Evolutionary conservation across 495 filamentous ascomycete genomes (phyloP), one percentile per base, ranked within the genome.

Genomic region (Cenococcum geophilum): DNA sequence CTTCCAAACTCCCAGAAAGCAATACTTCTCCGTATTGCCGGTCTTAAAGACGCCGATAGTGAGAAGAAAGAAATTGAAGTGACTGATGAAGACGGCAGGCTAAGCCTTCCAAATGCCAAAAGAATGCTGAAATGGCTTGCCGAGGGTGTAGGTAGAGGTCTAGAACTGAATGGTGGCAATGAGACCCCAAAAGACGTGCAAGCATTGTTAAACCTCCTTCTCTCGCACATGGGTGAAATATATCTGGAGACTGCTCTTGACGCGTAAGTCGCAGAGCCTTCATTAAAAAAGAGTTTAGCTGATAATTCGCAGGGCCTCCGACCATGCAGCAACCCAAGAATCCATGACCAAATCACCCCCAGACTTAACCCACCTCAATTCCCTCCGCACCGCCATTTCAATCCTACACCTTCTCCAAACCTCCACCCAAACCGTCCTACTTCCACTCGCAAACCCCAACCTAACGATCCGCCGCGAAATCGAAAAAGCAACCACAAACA

Each of bases 81-180:
- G 34, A 85, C 86, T 0, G 93, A 97, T 60, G 83, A 89, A 67
- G 91, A 99, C 64, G 95, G 95, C 34, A 75, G 84, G 58, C 79
- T 96, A 4, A 91, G 83, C 61, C 81, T 96, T 14, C 79, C 85
- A n/a, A 88, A 85, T 69, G 86, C 91, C 22, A 97, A 97, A 74
- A 82, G 93, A 52, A 97, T 99, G 91, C 80, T 99, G 35, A 95
- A 88, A 67, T 99, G 95, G 95, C 79, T 99, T 27, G 93, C 95
- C 32, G 95, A 99, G 75, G 91, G 87, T 57, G 92, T 99, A 54
- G 89, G 92, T n/a, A 79, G 95, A 63, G 88, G 89, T 0, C 79
- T 99, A 34, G 95, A 99, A 70, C 79, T 99, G 45, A 89, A 87
- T 36, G 87, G 88, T 22, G 84, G 83, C 48, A 89, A 80, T 63